Base-by-base conservation (phyloP, 2,329 filamentous ascomycete species). In the Diplodia corticola region DNA sequence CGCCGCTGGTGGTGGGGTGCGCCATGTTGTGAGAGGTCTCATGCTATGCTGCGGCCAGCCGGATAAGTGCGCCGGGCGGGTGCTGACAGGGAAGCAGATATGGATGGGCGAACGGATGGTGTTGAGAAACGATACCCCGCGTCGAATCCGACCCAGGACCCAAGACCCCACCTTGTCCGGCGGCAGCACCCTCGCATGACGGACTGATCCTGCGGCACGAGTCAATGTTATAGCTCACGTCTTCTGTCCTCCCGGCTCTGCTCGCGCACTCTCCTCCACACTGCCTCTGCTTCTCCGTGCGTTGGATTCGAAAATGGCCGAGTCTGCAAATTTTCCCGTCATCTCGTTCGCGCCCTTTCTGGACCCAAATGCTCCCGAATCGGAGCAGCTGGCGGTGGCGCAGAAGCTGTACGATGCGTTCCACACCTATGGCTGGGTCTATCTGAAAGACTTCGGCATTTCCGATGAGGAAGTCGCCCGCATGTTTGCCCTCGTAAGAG, bases 371-470 rank as follows among this genome's bases (percentile, higher is more conserved):
- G 57, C 57, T n/a, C 40, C 57, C 26, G 44, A 61, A 12, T 33
- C 57, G 15, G 82, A 90, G 70, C 90, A 89, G 71, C 80, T 84
- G 63, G 79, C 84, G 48, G 88, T 91, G 0, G 93, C 92, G 24
- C 79, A 87, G 63, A 86, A 90, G 48, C 88, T 97, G 70, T 87
- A 94, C 12, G 75, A 87, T 64, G 93, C 91, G 44, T 96, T 97
- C 81, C 90, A 92, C 73, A 89, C 86, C 1, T 91, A 92, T 2
- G 93, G 93, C 66, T 97, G 97, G 82, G 86, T 97, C 69, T 97
- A 96, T 78, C 86, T 96, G 40, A 89, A 89, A 72, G 91, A 93
- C 77, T 89, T 94, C 70, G 86, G 90, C 46, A 89, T 97, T 68
- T 79, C 87, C 0, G 73, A 85, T 4, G 80, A 84, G 9, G 83